A percentile compares a stretch with the other conserved stretches of the same genome.
phyloP scores from a whole-genome alignment of 2,329 filamentous ascomycete species.

The Leptodontidium sp. region DNA sequence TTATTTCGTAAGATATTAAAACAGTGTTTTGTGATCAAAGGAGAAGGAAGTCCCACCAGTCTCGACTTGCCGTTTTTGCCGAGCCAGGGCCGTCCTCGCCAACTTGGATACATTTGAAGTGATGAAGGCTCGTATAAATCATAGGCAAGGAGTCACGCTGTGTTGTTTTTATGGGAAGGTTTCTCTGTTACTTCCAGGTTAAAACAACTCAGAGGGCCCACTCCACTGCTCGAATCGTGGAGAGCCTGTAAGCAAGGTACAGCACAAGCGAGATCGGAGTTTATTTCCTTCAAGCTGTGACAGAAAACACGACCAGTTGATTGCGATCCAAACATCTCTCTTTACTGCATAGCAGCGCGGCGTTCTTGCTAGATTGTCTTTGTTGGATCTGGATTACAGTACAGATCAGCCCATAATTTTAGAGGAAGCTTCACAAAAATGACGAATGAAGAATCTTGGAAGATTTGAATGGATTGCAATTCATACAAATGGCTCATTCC shows the following conservation, averaged over 20 bases:
- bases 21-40: background rate
- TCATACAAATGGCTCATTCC: background rate
- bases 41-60: background rate
- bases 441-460: constrained; percentile 4
- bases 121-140: too few relatives aligned
- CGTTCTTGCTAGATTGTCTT: background rate
- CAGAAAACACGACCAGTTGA: background rate
- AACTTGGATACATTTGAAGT: too few relatives aligned
- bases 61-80: background rate
- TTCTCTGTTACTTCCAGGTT: too few relatives aligned
- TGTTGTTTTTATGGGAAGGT: too few relatives aligned
- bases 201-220: too few relatives aligned
- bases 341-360: constrained; percentile 3
- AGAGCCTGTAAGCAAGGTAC: background rate
- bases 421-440: constrained; percentile 3
- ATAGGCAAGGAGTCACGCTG: too few relatives aligned
- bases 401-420: background rate
- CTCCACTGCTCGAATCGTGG: too few relatives aligned
- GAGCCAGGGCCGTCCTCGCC: background rate
- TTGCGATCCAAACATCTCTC: constrained; percentile 5
- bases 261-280: constrained; percentile 9
- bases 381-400: background rate
- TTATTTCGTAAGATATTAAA: background rate
- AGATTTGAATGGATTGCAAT: background rate
- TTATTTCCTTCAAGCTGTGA: background rate